These are phyloP conservation scores for Dictyostelium firmibasis DNA, from an alignment of 78 protist genomes.

Conservation along the genomic window DNA sequence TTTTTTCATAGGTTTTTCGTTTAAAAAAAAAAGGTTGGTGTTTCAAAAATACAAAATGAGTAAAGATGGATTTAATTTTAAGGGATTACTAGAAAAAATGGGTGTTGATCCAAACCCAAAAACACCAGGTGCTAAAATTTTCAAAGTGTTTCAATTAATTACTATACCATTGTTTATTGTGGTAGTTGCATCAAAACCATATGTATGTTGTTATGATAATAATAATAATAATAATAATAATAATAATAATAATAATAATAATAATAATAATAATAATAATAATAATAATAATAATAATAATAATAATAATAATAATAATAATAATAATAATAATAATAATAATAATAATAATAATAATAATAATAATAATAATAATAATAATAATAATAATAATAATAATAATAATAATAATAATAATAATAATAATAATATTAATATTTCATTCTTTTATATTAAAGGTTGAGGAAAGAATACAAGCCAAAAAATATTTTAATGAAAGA, in stretches of 20 bases:
- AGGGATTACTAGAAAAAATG: not conserved
- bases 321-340: too few relatives aligned
- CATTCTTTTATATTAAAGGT: not conserved
- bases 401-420: not conserved
- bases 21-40: too few relatives aligned
- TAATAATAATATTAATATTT: not conserved
- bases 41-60: too few relatives aligned
- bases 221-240: too few relatives aligned
- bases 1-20: too few relatives aligned
- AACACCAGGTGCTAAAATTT: slow-evolving; percentile 20
- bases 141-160: slow-evolving; percentile 7
- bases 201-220: not conserved
- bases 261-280: too few relatives aligned
- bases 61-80: slow-evolving; percentile 3
- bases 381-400: too few relatives aligned
- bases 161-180: slow-evolving; percentile 9
- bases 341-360: too few relatives aligned
- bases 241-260: too few relatives aligned
- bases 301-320: too few relatives aligned
- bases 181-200: slow-evolving; percentile 8
- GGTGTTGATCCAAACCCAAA: slow-evolving; percentile 19
- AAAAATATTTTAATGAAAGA: slow-evolving; percentile 9
- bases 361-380: too few relatives aligned
- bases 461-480: slow-evolving; percentile 9
- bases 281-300: too few relatives aligned